Evolutionary conservation across 805 yeast species (phyloP).

Genomic region (Debaryomyces tyrocola): DNA sequence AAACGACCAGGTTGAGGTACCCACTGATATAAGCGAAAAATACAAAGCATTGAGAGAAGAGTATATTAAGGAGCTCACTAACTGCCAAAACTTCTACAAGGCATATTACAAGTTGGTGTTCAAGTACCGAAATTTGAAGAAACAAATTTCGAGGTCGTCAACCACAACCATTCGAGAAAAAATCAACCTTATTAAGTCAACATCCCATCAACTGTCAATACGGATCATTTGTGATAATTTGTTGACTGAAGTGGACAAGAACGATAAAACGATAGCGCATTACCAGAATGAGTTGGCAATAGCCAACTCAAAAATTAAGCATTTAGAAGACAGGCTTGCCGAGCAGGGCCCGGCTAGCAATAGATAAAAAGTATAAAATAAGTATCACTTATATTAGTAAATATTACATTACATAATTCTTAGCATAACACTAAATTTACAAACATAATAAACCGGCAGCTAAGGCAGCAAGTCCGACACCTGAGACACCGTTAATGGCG

Average conservation of each 20-base stretch:
- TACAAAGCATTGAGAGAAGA: slow-evolving; percentile 24
- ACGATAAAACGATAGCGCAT: slow-evolving; percentile 6
- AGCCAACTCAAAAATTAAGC: slow-evolving; percentile 17
- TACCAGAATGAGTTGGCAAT: slow-evolving; percentile 28
- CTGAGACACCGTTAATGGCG: slow-evolving; percentile 4
- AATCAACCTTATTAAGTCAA: slow-evolving; percentile 19
- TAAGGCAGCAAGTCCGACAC: slow-evolving; percentile 13
- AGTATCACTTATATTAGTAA: too few species aligned
- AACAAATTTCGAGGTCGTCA: slow-evolving; percentile 8
- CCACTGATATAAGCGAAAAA: slow-evolving; percentile 10
- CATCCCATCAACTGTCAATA: slow-evolving; percentile 19
- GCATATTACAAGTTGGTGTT: slow-evolving; percentile 29
- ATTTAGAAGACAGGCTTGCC: slow-evolving; percentile 12
- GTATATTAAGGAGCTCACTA: slow-evolving; percentile 27
- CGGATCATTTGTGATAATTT: slow-evolving; percentile 22
- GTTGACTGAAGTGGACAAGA: slow-evolving; percentile 15
- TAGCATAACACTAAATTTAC: slow-evolving; percentile 1
- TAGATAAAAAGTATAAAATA: slow-evolving; percentile 23
- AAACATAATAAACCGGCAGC: slow-evolving; percentile 9
- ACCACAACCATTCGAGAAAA: slow-evolving; percentile 14
- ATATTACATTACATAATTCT: too few species aligned
- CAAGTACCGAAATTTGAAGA: slow-evolving; percentile 25
- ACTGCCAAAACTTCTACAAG: slow-evolving; percentile 26
- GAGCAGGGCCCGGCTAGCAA: slow-evolving; percentile 1
- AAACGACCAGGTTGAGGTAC: slow-evolving; percentile 10